Percentiles rank a stretch among this genome's conserved stretches.
phyloP scores from a whole-genome alignment of 83 land plant genomes.

The Diphasiastrum complanatum region DNA sequence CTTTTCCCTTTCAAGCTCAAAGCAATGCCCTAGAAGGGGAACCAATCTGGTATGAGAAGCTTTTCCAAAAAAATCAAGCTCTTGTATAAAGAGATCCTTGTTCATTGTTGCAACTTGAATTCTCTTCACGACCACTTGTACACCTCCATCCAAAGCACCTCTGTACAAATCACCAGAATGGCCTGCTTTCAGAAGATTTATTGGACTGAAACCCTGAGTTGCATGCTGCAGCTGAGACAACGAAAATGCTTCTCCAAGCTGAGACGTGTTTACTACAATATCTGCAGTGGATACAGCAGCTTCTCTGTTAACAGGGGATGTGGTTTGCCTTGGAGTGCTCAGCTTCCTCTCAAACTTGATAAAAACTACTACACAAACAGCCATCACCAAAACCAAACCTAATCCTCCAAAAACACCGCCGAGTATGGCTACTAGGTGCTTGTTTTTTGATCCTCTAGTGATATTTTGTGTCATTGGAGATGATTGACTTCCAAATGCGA shows the following conservation, averaged over 20 bases:
- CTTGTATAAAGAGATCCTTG: constrained; percentile 18
- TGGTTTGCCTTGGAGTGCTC: neutral
- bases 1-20: constrained; percentile 23
- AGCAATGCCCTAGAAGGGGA: constrained; percentile 34
- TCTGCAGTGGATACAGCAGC: neutral
- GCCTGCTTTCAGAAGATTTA: constrained; percentile 21
- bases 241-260: constrained; percentile 25
- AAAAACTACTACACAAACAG: constrained; percentile 4
- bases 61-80: constrained; percentile 30
- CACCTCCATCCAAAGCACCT: constrained; percentile 20
- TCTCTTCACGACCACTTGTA: constrained; percentile 29
- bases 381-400: constrained; percentile 10
- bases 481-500: neutral
- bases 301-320: neutral
- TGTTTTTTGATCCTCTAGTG: neutral
- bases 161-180: constrained; percentile 35
- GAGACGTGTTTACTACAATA: neutral
- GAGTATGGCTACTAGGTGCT: constrained; percentile 13
- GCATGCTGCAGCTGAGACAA: constrained; percentile 20
- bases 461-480: neutral
- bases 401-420: constrained; percentile 23
- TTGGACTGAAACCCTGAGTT: constrained; percentile 15
- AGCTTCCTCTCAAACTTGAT: constrained; percentile 1
- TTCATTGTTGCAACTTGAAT: constrained; percentile 18
- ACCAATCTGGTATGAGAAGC: constrained; percentile 32